phyloP scores from a whole-genome alignment of 2,329 filamentous ascomycete species.

The Lachnellula arida region DNA sequence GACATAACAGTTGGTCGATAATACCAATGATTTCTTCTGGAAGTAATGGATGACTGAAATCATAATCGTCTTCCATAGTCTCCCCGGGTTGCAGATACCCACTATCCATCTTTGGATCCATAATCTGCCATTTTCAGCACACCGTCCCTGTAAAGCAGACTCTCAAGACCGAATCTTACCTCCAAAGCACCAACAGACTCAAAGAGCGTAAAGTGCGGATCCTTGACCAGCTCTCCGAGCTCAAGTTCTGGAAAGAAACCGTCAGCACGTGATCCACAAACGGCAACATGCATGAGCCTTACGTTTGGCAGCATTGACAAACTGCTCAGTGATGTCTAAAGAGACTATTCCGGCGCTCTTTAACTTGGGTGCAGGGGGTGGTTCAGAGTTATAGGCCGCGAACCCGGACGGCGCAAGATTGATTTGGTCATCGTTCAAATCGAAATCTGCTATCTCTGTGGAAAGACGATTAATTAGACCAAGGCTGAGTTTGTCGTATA shows the following conservation, averaged over 20 bases:
- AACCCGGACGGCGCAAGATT: slow-evolving; percentile 16
- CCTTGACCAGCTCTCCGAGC: slow-evolving; percentile 83
- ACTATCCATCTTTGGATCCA: slow-evolving; percentile 99
- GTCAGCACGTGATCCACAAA: slow-evolving; percentile 21
- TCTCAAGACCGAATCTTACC: slow-evolving; percentile 36
- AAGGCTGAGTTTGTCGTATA: background rate
- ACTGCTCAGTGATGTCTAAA: slow-evolving; percentile 54
- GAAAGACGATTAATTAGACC: slow-evolving; percentile 18
- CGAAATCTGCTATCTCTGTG: slow-evolving; percentile 26
- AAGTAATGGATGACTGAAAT: slow-evolving; percentile 61
- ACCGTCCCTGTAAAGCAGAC: background rate
- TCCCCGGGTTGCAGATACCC: slow-evolving; percentile 76
- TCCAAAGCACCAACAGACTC: slow-evolving; percentile 87
- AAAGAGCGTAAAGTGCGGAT: slow-evolving; percentile 90
- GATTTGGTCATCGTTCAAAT: slow-evolving; percentile 24
- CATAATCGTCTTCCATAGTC: slow-evolving; percentile 77
- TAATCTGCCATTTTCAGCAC: slow-evolving; percentile 60
- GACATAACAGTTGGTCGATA: slow-evolving; percentile 86
- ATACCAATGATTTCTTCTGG: slow-evolving; percentile 84
- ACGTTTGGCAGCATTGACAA: slow-evolving; percentile 51
- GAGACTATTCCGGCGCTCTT: slow-evolving; percentile 46
- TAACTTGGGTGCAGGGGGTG: slow-evolving; percentile 29
- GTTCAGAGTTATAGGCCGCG: slow-evolving; percentile 23
- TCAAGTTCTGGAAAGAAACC: slow-evolving; percentile 53
- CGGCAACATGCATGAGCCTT: slow-evolving; percentile 25